These are phyloP conservation scores for Trichocladium antarcticum DNA, from an alignment of 495 filamentous ascomycete species.

Conservation along the genomic window DNA sequence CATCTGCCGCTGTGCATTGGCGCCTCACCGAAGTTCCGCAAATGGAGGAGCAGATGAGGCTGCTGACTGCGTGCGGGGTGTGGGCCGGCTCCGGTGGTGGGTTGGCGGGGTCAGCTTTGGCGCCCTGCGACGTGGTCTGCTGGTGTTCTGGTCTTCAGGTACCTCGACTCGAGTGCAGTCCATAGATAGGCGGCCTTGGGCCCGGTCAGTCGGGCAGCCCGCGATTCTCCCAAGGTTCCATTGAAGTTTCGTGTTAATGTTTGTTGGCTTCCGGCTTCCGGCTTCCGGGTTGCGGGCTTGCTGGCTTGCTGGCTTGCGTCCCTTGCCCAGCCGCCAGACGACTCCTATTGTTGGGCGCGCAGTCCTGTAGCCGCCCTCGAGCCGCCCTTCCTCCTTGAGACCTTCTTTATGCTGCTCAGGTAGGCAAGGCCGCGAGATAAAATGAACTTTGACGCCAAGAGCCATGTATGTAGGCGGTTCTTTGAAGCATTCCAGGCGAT, in stretches of 20 bases:
- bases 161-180: neutral
- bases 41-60: too few species aligned
- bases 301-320: neutral
- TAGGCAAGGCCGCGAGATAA: too few species aligned
- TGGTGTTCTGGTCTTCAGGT: neutral
- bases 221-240: neutral
- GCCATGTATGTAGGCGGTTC: too few species aligned
- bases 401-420: neutral
- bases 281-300: neutral
- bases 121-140: neutral
- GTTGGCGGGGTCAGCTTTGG: neutral
- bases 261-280: too few species aligned
- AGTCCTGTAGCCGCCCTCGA: too few species aligned
- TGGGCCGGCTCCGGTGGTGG: too few species aligned
- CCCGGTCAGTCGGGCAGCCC: conserved; percentile 1
- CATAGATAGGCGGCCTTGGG: neutral
- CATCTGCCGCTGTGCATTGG: too few species aligned
- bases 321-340: too few species aligned
- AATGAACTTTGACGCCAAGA: too few species aligned
- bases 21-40: too few species aligned
- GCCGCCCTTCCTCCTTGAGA: neutral
- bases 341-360: neutral
- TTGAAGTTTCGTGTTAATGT: conserved; percentile 4
- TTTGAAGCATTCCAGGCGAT: too few species aligned
- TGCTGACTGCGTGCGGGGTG: too few species aligned